A percentile compares a stretch with the other conserved stretches of the same genome.
Evolutionary conservation across 495 filamentous ascomycete species (phyloP).

Genomic region (Staphylotrichum longicolle): DNA sequence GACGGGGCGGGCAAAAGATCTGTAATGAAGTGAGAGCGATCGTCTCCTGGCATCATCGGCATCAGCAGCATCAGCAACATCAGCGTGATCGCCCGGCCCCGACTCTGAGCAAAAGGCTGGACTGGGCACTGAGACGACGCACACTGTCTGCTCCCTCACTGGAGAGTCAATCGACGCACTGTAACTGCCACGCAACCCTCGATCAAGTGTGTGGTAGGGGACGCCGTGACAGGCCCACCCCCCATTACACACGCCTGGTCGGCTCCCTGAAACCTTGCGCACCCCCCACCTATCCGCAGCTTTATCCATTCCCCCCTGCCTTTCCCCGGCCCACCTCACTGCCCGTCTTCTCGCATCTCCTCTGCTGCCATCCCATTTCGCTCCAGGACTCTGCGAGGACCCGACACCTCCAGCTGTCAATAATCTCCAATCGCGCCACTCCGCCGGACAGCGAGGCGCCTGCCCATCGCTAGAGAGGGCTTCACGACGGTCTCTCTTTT

Average conservation of each 20-base stretch:
- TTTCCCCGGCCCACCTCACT: constrained; percentile 21
- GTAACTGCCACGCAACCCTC: constrained; percentile 32
- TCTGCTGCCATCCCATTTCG: not conserved
- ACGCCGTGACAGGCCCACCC: constrained; percentile 28
- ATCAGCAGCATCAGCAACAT: no score
- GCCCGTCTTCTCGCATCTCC: constrained; percentile 11
- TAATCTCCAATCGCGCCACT: constrained; percentile 22
- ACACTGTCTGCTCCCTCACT: not conserved
- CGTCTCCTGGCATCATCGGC: no score
- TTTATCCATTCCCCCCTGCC: constrained; percentile 30
- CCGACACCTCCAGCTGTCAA: constrained; percentile 19
- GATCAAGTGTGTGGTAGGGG: constrained; percentile 18
- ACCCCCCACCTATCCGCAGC: constrained; percentile 26
- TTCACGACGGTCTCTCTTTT: not conserved
- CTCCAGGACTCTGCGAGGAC: constrained; percentile 17
- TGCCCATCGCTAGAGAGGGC: constrained; percentile 18
- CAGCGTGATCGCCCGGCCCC: no score
- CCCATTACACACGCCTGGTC: constrained; percentile 19
- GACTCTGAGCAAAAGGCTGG: no score
- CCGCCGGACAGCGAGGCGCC: constrained; percentile 18
- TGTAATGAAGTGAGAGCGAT: no score
- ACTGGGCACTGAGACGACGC: not conserved
- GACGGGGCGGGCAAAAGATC: no score
- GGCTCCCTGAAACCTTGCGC: constrained; percentile 32
- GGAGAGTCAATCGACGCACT: not conserved